A percentile compares a stretch with the other conserved stretches of the same genome.
Evolutionary conservation across 1,284 basidiomycete species (phyloP).

Genomic region (Fistulina hepatica): DNA sequence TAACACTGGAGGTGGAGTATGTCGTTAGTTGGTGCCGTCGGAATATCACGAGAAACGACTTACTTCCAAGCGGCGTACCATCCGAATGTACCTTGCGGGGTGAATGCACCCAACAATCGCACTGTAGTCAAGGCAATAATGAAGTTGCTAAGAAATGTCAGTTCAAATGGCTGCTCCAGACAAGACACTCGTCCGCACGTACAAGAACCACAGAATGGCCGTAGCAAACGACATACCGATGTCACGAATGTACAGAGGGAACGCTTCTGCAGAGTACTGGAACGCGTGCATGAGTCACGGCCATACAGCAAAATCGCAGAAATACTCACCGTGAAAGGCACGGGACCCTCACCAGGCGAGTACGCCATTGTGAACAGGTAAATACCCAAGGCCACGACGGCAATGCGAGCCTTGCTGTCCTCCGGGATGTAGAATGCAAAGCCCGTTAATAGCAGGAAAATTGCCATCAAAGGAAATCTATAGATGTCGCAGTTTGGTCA

Average conservation of each 20-base stretch:
- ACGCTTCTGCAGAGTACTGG: conserved; percentile 24
- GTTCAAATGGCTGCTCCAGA: no score
- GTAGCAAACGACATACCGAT: conserved; percentile 64
- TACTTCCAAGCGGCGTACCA: conserved; percentile 30
- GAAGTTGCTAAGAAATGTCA: no score
- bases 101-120: conserved; percentile 49
- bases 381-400: conserved; percentile 46
- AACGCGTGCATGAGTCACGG: no score
- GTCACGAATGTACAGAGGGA: conserved; percentile 63
- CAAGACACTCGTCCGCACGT: no score
- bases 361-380: conserved; percentile 57
- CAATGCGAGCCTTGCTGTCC: no score
- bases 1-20: no score
- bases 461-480: conserved; percentile 50
- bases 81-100: conserved; percentile 60
- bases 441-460: no score
- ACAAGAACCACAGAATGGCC: conserved; percentile 55
- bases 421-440: no score
- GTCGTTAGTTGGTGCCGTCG: no score
- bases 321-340: conserved; percentile 75
- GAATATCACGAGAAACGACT: no score
- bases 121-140: conserved; percentile 66
- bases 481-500: no score
- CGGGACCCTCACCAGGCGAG: conserved; percentile 70
- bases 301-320: no score